Conservation (phyloP, 129 eudicot genomes). For the Silybum marianum region DNA sequence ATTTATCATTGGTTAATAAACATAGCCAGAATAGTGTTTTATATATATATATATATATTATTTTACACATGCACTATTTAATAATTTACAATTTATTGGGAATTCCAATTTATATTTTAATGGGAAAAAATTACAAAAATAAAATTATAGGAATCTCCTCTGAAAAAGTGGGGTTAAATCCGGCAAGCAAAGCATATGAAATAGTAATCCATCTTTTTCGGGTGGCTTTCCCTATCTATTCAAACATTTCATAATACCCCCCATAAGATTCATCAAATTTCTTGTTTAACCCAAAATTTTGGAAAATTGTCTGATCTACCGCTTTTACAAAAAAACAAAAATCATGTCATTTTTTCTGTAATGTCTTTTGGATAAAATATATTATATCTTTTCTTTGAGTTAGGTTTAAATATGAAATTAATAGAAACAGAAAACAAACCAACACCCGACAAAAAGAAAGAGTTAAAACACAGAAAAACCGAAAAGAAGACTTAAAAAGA, state of each 20-base stretch:
- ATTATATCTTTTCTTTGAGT: background rate
- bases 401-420: background rate
- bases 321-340: background rate
- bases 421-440: too few relatives aligned
- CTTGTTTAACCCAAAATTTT: background rate
- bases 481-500: too few relatives aligned
- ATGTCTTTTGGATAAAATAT: too few relatives aligned
- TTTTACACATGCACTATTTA: constrained; percentile 15
- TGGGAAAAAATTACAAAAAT: background rate
- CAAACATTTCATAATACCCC: constrained; percentile 20
- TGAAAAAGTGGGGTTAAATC: constrained; percentile 32
- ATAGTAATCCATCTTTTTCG: constrained; percentile 23
- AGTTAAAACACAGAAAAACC: too few relatives aligned
- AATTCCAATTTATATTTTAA: constrained; percentile 13
- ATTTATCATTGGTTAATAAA: too few relatives aligned
- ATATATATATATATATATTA: background rate
- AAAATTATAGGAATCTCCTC: constrained; percentile 20
- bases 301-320: too few relatives aligned
- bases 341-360: background rate
- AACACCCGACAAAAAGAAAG: too few relatives aligned
- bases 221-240: constrained; percentile 36
- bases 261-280: constrained; percentile 4
- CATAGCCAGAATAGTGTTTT: too few relatives aligned
- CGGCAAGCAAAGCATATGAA: constrained; percentile 29
- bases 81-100: constrained; percentile 11